phyloP scores from a whole-genome alignment of 2,329 filamentous ascomycete species.

The Verticillium klebahnii region DNA sequence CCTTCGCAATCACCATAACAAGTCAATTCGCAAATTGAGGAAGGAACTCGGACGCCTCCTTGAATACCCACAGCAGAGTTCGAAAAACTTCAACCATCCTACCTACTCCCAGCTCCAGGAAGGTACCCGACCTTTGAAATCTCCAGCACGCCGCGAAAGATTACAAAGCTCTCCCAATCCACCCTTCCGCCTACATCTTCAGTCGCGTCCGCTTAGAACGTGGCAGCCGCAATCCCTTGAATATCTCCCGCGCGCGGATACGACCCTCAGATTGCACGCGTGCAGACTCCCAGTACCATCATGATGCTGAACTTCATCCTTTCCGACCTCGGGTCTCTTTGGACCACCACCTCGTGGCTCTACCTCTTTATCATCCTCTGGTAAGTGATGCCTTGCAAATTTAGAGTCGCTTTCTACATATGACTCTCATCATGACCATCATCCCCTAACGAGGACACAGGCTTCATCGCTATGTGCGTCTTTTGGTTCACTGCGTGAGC shows the following conservation, averaged over 20 bases:
- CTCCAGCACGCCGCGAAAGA: neutral
- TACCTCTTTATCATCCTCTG: conserved; percentile 28
- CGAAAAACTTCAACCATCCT: too few species aligned
- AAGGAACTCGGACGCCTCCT: too few species aligned
- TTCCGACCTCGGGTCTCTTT: conserved; percentile 9
- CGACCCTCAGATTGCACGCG: neutral
- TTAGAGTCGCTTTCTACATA: neutral
- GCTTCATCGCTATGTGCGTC: conserved; percentile 80
- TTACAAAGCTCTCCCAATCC: neutral
- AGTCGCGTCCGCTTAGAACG: neutral
- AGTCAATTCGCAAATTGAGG: neutral
- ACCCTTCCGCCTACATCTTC: neutral
- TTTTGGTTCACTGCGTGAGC: conserved; percentile 78
- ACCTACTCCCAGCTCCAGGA: neutral
- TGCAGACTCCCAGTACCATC: neutral
- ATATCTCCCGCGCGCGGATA: neutral
- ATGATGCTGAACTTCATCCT: conserved; percentile 9
- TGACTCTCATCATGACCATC: neutral
- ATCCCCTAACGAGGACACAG: conserved; percentile 39
- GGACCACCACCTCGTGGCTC: conserved; percentile 12
- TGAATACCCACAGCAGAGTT: too few species aligned
- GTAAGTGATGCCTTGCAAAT: conserved; percentile 28
- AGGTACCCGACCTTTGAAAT: neutral
- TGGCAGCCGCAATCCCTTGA: neutral
- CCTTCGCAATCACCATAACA: neutral